These are phyloP conservation scores for Colletotrichum gloeosporioides DNA, from an alignment of 2,329 filamentous ascomycete species.

Conservation along the genomic window DNA sequence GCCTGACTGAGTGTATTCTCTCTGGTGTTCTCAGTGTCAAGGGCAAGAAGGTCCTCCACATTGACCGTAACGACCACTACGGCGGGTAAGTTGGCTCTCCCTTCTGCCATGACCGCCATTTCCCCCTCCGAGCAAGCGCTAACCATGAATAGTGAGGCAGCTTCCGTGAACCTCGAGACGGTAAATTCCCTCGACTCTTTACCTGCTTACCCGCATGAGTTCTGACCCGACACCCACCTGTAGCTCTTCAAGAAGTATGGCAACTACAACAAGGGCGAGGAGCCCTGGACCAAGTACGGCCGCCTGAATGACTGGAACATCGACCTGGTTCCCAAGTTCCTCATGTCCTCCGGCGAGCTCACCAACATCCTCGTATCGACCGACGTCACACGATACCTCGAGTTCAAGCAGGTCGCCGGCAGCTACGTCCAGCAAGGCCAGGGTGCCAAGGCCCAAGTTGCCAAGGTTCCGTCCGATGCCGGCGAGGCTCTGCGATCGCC, in stretches of 20 bases:
- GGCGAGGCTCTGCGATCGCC: constrained; percentile 89
- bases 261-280: constrained; percentile 77
- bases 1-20: constrained; percentile 97
- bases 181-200: constrained; percentile 53
- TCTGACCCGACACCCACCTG: constrained; percentile 17
- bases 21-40: constrained; percentile 98
- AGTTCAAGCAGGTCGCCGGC: constrained; percentile 94
- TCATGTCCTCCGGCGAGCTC: constrained; percentile 98
- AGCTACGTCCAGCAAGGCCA: constrained; percentile 93
- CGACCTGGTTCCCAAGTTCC: constrained; percentile 95
- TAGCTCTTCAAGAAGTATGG: constrained; percentile 97
- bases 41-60: constrained; percentile 98
- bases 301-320: constrained; percentile 99
- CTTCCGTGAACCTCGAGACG: constrained; percentile 94
- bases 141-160: constrained; percentile 73
- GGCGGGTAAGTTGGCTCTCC: constrained; percentile 74
- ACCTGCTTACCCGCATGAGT: not conserved
- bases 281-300: constrained; percentile 98
- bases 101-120: not conserved
- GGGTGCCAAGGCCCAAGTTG: constrained; percentile 85
- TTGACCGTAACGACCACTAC: constrained; percentile 98
- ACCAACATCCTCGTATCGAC: constrained; percentile 98
- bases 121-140: not conserved
- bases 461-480: constrained; percentile 95
- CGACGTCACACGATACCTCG: constrained; percentile 86